phyloP scores from a whole-genome alignment of 2,329 filamentous ascomycete species.

The Phialophora verrucosa region DNA sequence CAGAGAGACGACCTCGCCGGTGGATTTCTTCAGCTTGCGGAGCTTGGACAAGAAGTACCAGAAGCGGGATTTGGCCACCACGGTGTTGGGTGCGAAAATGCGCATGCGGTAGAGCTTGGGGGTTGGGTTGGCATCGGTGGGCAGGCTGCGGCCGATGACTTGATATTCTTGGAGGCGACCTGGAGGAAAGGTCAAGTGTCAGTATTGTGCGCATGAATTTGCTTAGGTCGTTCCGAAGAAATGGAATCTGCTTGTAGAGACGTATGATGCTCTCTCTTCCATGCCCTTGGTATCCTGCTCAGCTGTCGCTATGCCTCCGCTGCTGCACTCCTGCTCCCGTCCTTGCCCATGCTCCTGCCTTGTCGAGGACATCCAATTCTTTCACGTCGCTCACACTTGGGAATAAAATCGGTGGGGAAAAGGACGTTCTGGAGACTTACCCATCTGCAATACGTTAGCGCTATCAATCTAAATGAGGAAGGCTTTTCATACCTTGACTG shows the following conservation, averaged over 20 bases:
- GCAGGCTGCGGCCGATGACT: slow-evolving; percentile 99
- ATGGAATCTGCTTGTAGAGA: neutral
- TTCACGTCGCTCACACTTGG: neutral
- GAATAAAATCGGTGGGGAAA: neutral
- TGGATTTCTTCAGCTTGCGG: slow-evolving; percentile 99
- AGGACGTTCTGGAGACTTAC: slow-evolving; percentile 56
- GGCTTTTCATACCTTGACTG: slow-evolving; percentile 55
- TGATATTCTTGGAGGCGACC: slow-evolving; percentile 99
- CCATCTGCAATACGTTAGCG: slow-evolving; percentile 59
- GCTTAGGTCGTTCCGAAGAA: neutral
- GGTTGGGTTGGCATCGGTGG: slow-evolving; percentile 93
- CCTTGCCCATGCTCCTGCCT: neutral
- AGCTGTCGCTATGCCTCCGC: neutral
- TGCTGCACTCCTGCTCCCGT: neutral
- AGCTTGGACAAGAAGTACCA: slow-evolving; percentile 99
- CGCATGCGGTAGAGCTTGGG: slow-evolving; percentile 99
- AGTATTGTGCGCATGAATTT: slow-evolving; percentile 1
- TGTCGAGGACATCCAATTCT: neutral
- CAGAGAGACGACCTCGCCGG: slow-evolving; percentile 97
- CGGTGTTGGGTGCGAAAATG: slow-evolving; percentile 97
- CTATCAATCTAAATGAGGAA: slow-evolving; percentile 34
- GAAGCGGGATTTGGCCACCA: slow-evolving; percentile 99
- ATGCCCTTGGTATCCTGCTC: neutral
- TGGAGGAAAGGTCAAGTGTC: slow-evolving; percentile 49
- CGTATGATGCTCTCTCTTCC: neutral